Evolutionary conservation across 2,329 filamentous ascomycete genomes (phyloP).

Genomic region (Scopulariopsis brevicaulis): DNA sequence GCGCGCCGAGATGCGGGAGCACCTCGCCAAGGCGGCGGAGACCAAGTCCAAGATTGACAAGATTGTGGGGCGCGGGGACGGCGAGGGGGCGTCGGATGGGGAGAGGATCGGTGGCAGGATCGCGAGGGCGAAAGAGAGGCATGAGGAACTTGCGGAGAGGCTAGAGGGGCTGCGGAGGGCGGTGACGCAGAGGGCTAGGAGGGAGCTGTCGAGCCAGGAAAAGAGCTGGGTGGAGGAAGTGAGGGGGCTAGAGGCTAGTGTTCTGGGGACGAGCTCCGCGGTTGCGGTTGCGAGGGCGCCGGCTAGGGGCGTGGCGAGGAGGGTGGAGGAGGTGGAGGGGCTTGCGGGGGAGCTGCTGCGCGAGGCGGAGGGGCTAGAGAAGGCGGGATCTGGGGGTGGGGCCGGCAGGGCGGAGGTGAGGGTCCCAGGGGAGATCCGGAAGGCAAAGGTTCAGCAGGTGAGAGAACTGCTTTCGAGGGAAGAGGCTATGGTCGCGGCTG

Average conservation of each 20-base stretch:
- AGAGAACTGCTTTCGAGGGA: conserved; percentile 53
- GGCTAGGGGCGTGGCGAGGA: conserved; percentile 39
- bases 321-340: conserved; percentile 43
- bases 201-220: conserved; percentile 32
- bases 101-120: conserved; percentile 37
- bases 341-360: conserved; percentile 39
- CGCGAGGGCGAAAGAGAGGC: conserved; percentile 38
- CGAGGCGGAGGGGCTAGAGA: conserved; percentile 30
- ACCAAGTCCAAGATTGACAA: conserved; percentile 55
- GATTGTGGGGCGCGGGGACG: conserved; percentile 36
- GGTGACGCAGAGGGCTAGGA: conserved; percentile 25
- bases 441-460: conserved; percentile 52
- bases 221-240: conserved; percentile 33
- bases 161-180: conserved; percentile 45
- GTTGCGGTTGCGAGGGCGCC: conserved; percentile 13
- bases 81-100: conserved; percentile 43
- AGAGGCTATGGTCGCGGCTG: conserved; percentile 55
- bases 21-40: conserved; percentile 54
- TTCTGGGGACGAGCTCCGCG: conserved; percentile 21
- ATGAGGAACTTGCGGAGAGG: conserved; percentile 43
- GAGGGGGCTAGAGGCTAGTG: conserved; percentile 40
- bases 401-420: conserved; percentile 20
- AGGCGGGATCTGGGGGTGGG: conserved; percentile 8
- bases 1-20: conserved; percentile 54
- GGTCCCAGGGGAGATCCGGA: conserved; percentile 49